These are phyloP conservation scores for Pyrenophora tritici-repentis DNA, from an alignment of 2,329 filamentous ascomycete genomes.

Conservation along the genomic window DNA sequence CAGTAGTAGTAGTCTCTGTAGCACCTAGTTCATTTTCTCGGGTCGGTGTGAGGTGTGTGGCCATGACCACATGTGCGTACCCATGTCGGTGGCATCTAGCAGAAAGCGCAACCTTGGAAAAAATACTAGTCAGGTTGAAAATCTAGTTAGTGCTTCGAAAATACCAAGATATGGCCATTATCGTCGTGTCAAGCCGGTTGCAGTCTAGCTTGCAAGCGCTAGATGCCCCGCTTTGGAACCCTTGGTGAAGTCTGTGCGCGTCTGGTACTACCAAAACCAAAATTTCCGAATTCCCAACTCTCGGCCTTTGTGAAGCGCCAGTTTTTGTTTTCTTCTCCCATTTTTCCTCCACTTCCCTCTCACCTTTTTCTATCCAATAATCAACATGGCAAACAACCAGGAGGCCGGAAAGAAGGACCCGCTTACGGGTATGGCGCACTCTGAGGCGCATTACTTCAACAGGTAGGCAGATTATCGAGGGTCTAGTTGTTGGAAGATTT, in stretches of 20 bases:
- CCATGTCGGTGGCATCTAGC: too few relatives aligned
- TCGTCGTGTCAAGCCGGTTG: slow-evolving; percentile 9
- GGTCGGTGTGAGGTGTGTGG: too few relatives aligned
- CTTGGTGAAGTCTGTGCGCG: slow-evolving; percentile 23
- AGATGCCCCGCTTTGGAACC: slow-evolving; percentile 15
- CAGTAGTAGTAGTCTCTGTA: too few relatives aligned
- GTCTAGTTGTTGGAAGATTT: slow-evolving; percentile 25
- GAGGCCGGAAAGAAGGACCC: slow-evolving; percentile 38
- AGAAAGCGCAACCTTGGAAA: too few relatives aligned
- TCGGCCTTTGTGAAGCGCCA: slow-evolving; percentile 17
- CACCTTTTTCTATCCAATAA: neutral
- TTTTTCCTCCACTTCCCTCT: slow-evolving; percentile 6
- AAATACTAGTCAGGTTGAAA: too few relatives aligned
- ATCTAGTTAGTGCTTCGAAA: too few relatives aligned
- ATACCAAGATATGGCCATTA: too few relatives aligned
- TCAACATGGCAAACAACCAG: slow-evolving; percentile 35
- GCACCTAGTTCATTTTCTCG: too few relatives aligned
- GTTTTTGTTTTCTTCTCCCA: slow-evolving; percentile 13
- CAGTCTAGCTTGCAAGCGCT: slow-evolving; percentile 8
- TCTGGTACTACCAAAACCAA: slow-evolving; percentile 25
- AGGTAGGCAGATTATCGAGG: slow-evolving; percentile 63
- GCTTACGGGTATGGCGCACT: slow-evolving; percentile 79
- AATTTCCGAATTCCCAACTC: slow-evolving; percentile 36
- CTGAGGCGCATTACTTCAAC: slow-evolving; percentile 99
- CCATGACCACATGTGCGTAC: too few relatives aligned